These are phyloP conservation scores for Pyricularia pennisetigena DNA, from an alignment of 2,329 filamentous ascomycete genomes.

Conservation along the genomic window DNA sequence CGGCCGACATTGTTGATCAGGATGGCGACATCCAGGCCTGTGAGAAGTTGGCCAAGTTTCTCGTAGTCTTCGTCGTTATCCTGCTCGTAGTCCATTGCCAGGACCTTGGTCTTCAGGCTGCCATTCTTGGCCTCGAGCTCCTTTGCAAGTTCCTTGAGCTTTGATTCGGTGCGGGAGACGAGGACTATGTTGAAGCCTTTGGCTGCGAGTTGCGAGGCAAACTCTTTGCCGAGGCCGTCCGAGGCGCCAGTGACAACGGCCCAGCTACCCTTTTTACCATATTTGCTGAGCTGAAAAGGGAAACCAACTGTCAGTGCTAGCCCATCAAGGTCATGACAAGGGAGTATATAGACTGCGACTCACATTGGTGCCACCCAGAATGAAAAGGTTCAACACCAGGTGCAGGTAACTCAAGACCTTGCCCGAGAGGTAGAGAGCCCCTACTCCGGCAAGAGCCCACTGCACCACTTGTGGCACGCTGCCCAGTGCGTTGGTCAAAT, in stretches of 20 bases:
- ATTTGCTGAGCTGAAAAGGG: slow-evolving; percentile 63
- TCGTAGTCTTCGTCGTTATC: slow-evolving; percentile 75
- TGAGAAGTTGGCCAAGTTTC: slow-evolving; percentile 56
- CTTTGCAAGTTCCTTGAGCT: slow-evolving; percentile 66
- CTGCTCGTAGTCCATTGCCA: slow-evolving; percentile 86
- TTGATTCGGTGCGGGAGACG: slow-evolving; percentile 89
- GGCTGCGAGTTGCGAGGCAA: slow-evolving; percentile 75
- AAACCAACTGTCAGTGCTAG: not conserved
- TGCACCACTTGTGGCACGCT: slow-evolving; percentile 25
- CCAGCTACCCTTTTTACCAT: slow-evolving; percentile 88
- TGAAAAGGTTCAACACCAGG: slow-evolving; percentile 57
- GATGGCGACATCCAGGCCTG: slow-evolving; percentile 71
- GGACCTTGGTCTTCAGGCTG: slow-evolving; percentile 59
- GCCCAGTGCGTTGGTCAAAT: slow-evolving; percentile 21
- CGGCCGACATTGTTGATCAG: slow-evolving; percentile 96
- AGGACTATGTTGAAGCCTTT: slow-evolving; percentile 94
- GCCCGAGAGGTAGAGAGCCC: slow-evolving; percentile 46
- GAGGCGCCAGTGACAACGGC: slow-evolving; percentile 91
- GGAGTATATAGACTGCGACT: slow-evolving; percentile 14
- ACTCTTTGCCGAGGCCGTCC: slow-evolving; percentile 95
- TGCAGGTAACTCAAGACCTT: slow-evolving; percentile 49
- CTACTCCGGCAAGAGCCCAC: slow-evolving; percentile 40
- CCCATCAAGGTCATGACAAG: too few relatives aligned
- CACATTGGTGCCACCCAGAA: slow-evolving; percentile 55
- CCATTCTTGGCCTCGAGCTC: slow-evolving; percentile 66